Percentiles rank a stretch among this genome's conserved stretches.
Evolutionary conservation across 169 alveolate genomes (phyloP).

Genomic region (Babesia divergens): DNA sequence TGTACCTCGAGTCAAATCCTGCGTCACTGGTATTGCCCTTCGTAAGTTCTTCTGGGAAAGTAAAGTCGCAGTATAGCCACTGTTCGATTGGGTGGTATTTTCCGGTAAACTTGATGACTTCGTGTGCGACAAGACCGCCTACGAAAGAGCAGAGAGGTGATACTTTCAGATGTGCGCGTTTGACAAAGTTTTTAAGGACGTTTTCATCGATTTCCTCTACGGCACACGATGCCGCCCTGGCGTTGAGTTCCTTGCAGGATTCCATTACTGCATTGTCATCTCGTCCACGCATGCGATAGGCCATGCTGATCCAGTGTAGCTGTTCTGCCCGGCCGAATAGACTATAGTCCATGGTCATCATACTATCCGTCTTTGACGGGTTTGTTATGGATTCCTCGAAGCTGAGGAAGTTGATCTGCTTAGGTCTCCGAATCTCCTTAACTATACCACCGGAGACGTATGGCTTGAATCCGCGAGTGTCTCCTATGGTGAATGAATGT

Average conservation of each 20-base stretch:
- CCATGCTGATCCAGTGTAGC: constrained; percentile 88
- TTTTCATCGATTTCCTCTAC: constrained; percentile 84
- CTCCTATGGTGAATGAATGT: constrained; percentile 88
- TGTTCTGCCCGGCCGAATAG: constrained; percentile 94
- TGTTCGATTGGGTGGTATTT: constrained; percentile 96
- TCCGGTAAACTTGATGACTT: constrained; percentile 96
- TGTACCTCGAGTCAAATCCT: constrained; percentile 63
- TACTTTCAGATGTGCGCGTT: constrained; percentile 78
- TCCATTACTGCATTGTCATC: constrained; percentile 43
- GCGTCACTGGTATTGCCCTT: constrained; percentile 47
- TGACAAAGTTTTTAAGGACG: constrained; percentile 78
- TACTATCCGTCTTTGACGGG: constrained; percentile 78
- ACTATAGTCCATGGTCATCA: constrained; percentile 89
- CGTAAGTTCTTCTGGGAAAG: constrained; percentile 59
- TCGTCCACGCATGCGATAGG: constrained; percentile 52
- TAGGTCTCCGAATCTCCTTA: constrained; percentile 90
- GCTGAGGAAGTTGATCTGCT: constrained; percentile 77
- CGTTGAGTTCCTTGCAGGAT: constrained; percentile 58
- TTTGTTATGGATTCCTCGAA: constrained; percentile 76
- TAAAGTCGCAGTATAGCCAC: constrained; percentile 93
- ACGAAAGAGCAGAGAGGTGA: constrained; percentile 95
- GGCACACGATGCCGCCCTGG: constrained; percentile 56
- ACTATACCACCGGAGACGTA: constrained; percentile 67
- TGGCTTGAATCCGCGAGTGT: constrained; percentile 76
- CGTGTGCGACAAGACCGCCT: constrained; percentile 97